These are phyloP conservation scores for Medicago truncatula DNA, from an alignment of 306 rosid species.

Conservation along the genomic window MtrunA17r5.0-ANR NC_053044.1:47242501-47243000, in stretches of 20 bases:
- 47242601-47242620: slow-evolving; percentile 37
- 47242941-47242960: not conserved
- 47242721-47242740: slow-evolving; percentile 2
- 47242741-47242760: slow-evolving; percentile 5
- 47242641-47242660: slow-evolving; percentile 37
- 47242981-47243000: slow-evolving; percentile 40
- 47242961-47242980: slow-evolving; percentile 14
- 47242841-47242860: slow-evolving; percentile 35
- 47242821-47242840: slow-evolving; percentile 33
- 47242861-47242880: slow-evolving; percentile 44
- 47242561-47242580: slow-evolving; percentile 26
- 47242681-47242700: slow-evolving; percentile 43
- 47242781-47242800: slow-evolving; percentile 33
- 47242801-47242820: slow-evolving; percentile 32
- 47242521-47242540: slow-evolving; percentile 47
- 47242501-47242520: slow-evolving; percentile 13
- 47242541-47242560: slow-evolving; percentile 20
- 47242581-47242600: slow-evolving; percentile 32
- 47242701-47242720: slow-evolving; percentile 19
- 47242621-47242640: slow-evolving; percentile 27
- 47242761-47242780: slow-evolving; percentile 42
- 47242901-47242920: slow-evolving; percentile 28
- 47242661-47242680: slow-evolving; percentile 43
- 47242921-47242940: slow-evolving; percentile 6
- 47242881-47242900: slow-evolving; percentile 39